Percentiles rank a stretch among this genome's conserved stretches.
Conservation (phyloP, 2,329 filamentous ascomycete species). For the Huntiella bhutanensis region DNA sequence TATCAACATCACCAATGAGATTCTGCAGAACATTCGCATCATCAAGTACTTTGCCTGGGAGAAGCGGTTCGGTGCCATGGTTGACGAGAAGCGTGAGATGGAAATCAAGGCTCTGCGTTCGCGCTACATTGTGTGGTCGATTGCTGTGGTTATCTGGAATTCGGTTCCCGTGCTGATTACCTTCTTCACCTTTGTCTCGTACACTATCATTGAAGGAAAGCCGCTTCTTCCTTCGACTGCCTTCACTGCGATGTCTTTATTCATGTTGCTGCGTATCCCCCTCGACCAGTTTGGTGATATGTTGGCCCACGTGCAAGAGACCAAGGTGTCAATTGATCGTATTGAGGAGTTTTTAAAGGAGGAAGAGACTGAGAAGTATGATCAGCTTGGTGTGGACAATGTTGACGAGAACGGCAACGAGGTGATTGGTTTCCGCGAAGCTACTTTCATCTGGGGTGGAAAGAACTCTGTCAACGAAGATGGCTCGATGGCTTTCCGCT, state of each 20-base stretch:
- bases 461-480: slow-evolving; percentile 41
- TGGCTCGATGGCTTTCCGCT: slow-evolving; percentile 55
- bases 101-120: slow-evolving; percentile 65
- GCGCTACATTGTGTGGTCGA: slow-evolving; percentile 79
- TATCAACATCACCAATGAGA: slow-evolving; percentile 91
- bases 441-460: slow-evolving; percentile 77
- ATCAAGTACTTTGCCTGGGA: slow-evolving; percentile 99
- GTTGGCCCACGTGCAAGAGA: slow-evolving; percentile 95
- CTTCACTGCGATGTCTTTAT: slow-evolving; percentile 90
- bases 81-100: slow-evolving; percentile 67
- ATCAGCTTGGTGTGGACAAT: slow-evolving; percentile 56
- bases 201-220: slow-evolving; percentile 78
- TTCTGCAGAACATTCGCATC: slow-evolving; percentile 91
- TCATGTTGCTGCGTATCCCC: slow-evolving; percentile 80
- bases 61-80: slow-evolving; percentile 65
- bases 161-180: slow-evolving; percentile 89
- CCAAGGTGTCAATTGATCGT: slow-evolving; percentile 90
- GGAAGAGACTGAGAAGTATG: slow-evolving; percentile 90
- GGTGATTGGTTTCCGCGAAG: slow-evolving; percentile 67
- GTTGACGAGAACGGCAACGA: slow-evolving; percentile 48
- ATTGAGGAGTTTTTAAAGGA: slow-evolving; percentile 87
- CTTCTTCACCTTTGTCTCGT: slow-evolving; percentile 87
- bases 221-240: slow-evolving; percentile 79
- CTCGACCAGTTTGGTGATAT: slow-evolving; percentile 94
- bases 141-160: slow-evolving; percentile 89